phyloP scores from a whole-genome alignment of 139 green algal species.

The Picochlorum sp. region DNA sequence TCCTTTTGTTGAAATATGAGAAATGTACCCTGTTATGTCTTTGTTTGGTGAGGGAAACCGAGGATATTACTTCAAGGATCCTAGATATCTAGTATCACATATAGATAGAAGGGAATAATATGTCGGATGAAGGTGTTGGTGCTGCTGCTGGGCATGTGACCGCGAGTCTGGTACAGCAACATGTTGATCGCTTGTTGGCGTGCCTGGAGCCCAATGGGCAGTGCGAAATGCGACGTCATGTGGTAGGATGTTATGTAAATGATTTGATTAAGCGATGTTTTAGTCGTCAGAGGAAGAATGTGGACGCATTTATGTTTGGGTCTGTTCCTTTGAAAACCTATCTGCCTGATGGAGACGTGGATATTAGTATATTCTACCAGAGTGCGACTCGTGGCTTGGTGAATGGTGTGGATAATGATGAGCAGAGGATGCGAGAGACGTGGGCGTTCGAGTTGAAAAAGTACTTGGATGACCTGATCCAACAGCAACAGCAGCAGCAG shows the following conservation, averaged over 20 bases:
- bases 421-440: conserved; percentile 33
- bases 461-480: conserved; percentile 40
- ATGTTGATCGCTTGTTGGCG: conserved; percentile 16
- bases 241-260: conserved; percentile 14
- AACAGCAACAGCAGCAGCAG: background rate
- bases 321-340: conserved; percentile 91
- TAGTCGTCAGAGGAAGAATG: conserved; percentile 36
- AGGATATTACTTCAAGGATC: too few relatives aligned
- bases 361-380: conserved; percentile 75
- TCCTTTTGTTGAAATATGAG: too few relatives aligned
- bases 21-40: too few relatives aligned
- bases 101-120: too few relatives aligned
- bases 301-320: conserved; percentile 82
- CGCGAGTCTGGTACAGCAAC: background rate
- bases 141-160: background rate
- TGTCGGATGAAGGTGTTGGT: background rate
- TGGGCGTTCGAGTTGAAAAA: conserved; percentile 55
- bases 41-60: too few relatives aligned
- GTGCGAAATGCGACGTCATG: conserved; percentile 15
- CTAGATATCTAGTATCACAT: too few relatives aligned
- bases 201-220: conserved; percentile 16
- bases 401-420: background rate
- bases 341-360: conserved; percentile 95
- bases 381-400: background rate
- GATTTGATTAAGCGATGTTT: conserved; percentile 1